A percentile compares a stretch with the other conserved stretches of the same genome.
Evolutionary conservation across 257 asterid species (phyloP).

Genomic region (Solanum etuberosum): DNA sequence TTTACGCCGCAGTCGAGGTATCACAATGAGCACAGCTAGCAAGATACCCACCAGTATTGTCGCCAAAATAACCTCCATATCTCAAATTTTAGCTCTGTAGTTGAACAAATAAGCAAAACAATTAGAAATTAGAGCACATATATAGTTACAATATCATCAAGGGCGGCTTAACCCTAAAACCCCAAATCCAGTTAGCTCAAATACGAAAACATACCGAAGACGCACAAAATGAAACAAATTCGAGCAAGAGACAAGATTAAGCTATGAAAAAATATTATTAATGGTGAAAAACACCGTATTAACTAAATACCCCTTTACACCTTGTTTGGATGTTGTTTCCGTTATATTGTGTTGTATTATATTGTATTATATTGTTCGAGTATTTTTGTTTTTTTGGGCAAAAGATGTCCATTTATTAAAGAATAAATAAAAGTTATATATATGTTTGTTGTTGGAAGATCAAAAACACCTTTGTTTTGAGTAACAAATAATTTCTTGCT

Average conservation of each 20-base stretch:
- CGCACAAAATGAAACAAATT: background rate
- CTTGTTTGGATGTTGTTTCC: background rate
- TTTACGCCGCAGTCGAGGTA: constrained; percentile 39
- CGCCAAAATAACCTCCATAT: constrained; percentile 36
- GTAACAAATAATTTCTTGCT: too few species aligned
- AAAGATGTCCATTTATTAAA: too few species aligned
- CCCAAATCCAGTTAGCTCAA: background rate
- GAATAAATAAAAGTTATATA: too few species aligned
- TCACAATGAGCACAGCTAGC: constrained; percentile 24
- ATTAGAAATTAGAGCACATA: background rate
- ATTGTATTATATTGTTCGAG: too few species aligned
- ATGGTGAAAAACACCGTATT: too few species aligned
- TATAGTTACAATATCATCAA: background rate
- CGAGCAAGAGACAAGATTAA: background rate
- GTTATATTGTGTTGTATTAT: too few species aligned
- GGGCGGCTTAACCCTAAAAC: background rate
- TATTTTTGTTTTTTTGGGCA: too few species aligned
- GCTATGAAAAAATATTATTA: too few species aligned
- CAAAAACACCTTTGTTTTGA: too few species aligned
- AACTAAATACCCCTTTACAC: too few species aligned
- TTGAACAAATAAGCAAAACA: background rate
- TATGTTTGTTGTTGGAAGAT: too few species aligned
- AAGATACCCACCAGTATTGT: constrained; percentile 46
- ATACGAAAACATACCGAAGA: background rate
- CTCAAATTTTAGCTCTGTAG: background rate